Conservation (phyloP, 1,284 basidiomycete genomes). For the Cryptococcus floricola region DNA sequence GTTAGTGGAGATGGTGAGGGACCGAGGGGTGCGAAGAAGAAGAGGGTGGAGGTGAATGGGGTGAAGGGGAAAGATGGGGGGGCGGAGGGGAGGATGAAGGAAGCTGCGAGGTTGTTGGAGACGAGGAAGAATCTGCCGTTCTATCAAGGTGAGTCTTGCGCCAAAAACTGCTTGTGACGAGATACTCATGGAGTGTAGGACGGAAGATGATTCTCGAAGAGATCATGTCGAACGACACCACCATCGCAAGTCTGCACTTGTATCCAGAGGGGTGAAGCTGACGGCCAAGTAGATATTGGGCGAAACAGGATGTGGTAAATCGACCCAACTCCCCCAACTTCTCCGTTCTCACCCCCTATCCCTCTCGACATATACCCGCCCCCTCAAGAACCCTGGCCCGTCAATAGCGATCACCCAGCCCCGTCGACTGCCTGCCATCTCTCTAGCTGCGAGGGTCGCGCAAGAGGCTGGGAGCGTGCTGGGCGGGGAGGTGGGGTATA, state of each 20-base stretch:
- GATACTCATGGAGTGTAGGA: constrained; percentile 52
- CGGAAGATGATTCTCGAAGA: constrained; percentile 69
- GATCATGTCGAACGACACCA: constrained; percentile 76
- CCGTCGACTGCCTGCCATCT: constrained; percentile 86
- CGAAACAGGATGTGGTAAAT: constrained; percentile 97
- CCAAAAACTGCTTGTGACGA: not conserved
- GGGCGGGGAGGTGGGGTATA: constrained; percentile 81
- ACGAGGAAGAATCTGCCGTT: constrained; percentile 71
- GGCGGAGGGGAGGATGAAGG: constrained; percentile 18
- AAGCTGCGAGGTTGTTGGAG: constrained; percentile 53
- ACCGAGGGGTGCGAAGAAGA: not conserved
- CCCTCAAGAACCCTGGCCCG: constrained; percentile 54
- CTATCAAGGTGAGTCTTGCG: constrained; percentile 59
- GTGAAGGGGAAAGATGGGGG: not conserved
- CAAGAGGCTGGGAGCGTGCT: constrained; percentile 69
- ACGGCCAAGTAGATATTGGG: constrained; percentile 61
- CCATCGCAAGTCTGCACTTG: constrained; percentile 54
- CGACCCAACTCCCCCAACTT: constrained; percentile 91
- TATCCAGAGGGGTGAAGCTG: not conserved
- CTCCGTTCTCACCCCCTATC: constrained; percentile 55
- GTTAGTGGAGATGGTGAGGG: not conserved
- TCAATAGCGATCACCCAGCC: constrained; percentile 88
- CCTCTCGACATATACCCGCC: constrained; percentile 14
- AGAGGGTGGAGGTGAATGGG: not conserved
- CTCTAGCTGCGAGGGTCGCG: constrained; percentile 84